phyloP scores from a whole-genome alignment of 2,329 filamentous ascomycete genomes.

The Amauroascus verrucosus region DNA sequence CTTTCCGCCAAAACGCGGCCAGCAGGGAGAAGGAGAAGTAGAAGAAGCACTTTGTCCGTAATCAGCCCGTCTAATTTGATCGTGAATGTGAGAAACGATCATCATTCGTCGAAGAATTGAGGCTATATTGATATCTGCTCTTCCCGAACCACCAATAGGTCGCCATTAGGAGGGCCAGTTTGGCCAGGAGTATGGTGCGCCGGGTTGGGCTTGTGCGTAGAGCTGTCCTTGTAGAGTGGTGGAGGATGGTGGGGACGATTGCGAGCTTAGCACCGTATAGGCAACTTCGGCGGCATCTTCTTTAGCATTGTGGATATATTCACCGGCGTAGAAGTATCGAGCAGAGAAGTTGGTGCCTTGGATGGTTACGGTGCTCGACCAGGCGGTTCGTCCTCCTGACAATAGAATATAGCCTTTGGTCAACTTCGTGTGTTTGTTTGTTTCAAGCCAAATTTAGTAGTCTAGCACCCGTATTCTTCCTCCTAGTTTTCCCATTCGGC shows the following conservation, averaged over 20 bases:
- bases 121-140: neutral
- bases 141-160: neutral
- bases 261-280: slow-evolving; percentile 26
- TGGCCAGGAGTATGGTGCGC: neutral
- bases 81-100: too few species aligned
- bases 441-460: neutral
- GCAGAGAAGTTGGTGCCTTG: slow-evolving; percentile 56
- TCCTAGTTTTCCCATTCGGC: slow-evolving; percentile 15
- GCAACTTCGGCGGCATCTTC: slow-evolving; percentile 87
- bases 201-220: slow-evolving; percentile 7
- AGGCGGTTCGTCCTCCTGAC: slow-evolving; percentile 60
- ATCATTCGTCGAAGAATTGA: neutral
- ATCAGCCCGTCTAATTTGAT: too few species aligned
- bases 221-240: slow-evolving; percentile 17
- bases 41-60: neutral
- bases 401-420: slow-evolving; percentile 11
- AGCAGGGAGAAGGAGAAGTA: neutral
- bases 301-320: slow-evolving; percentile 74
- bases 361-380: slow-evolving; percentile 73
- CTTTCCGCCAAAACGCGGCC: neutral
- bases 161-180: slow-evolving; percentile 3
- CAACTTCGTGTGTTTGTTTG: neutral
- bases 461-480: slow-evolving; percentile 17
- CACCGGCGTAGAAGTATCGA: slow-evolving; percentile 83
- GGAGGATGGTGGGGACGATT: slow-evolving; percentile 14